phyloP scores from a whole-genome alignment of 192 early-diverging fungal species.

The Rhizoclosmatium sp. region DNA sequence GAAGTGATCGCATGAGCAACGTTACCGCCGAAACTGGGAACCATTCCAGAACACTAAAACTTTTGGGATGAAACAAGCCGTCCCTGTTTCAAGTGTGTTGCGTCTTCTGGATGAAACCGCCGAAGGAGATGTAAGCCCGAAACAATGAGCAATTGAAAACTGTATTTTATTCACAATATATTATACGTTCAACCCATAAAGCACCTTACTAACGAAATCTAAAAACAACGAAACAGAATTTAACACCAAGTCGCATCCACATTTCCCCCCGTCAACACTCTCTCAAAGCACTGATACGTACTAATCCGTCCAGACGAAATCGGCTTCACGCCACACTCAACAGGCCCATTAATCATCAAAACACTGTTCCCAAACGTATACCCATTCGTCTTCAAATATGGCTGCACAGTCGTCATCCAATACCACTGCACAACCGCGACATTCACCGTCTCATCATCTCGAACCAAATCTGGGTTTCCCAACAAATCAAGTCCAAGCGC shows the following conservation, averaged over 20 bases:
- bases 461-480: conserved; percentile 16
- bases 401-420: conserved; percentile 21
- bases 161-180: no score
- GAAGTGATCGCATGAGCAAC: no score
- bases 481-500: background rate
- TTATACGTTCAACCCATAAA: no score
- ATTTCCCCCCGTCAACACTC: conserved; percentile 4
- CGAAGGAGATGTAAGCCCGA: no score
- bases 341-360: conserved; percentile 13
- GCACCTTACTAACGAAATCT: background rate
- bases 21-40: no score
- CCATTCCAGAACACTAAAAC: no score
- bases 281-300: conserved; percentile 24
- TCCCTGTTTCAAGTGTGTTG: no score
- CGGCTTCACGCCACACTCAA: conserved; percentile 23
- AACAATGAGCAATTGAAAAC: no score
- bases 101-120: no score
- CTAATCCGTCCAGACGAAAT: conserved; percentile 4
- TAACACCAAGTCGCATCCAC: conserved; percentile 12
- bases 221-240: conserved; percentile 4
- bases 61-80: no score
- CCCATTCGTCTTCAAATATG: background rate
- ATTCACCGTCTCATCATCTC: conserved; percentile 1
- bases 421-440: conserved; percentile 26
- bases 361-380: conserved; percentile 21